A percentile compares a stretch with the other conserved stretches of the same genome.
phyloP scores from a whole-genome alignment of 495 filamentous ascomycete genomes.

The Penicillium egyptiacum region DNA sequence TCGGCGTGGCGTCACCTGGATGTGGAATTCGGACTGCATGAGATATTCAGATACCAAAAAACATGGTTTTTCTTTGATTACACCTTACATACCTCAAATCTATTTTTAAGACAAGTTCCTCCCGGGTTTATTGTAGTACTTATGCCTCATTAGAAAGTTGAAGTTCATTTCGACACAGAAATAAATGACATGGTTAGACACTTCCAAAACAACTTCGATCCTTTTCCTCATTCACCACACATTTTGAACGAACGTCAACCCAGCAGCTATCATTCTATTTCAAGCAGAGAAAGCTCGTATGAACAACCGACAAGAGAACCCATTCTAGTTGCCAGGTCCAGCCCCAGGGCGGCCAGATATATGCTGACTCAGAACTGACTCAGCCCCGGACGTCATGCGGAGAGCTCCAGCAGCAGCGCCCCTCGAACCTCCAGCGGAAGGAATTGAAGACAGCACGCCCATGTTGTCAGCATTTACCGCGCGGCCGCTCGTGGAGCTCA shows the following conservation, averaged over 20 bases:
- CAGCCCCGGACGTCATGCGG: slow-evolving; percentile 17
- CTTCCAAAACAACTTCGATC: neutral
- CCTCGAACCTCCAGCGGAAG: slow-evolving; percentile 10
- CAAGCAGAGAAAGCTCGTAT: neutral
- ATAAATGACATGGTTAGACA: neutral
- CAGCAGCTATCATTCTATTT: neutral
- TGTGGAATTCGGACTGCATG: slow-evolving; percentile 19
- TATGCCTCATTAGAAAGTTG: neutral
- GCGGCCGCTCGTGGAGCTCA: slow-evolving; percentile 94
- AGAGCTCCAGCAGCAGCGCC: slow-evolving; percentile 12
- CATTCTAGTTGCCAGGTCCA: neutral
- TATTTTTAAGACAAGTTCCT: neutral
- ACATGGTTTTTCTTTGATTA: slow-evolving; percentile 5
- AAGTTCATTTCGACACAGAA: neutral
- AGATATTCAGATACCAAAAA: slow-evolving; percentile 25
- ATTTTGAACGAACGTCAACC: neutral
- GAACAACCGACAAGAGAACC: neutral
- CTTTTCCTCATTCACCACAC: neutral
- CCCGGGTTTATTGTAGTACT: neutral
- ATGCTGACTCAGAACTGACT: slow-evolving; percentile 14
- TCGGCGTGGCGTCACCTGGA: slow-evolving; percentile 16
- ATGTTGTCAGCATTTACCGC: slow-evolving; percentile 99
- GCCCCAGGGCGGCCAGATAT: neutral
- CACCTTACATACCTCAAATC: slow-evolving; percentile 4
- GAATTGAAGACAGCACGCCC: slow-evolving; percentile 27